Conservation (phyloP, 306 rosid genomes). For the Macrotyloma uniflorum region DNA sequence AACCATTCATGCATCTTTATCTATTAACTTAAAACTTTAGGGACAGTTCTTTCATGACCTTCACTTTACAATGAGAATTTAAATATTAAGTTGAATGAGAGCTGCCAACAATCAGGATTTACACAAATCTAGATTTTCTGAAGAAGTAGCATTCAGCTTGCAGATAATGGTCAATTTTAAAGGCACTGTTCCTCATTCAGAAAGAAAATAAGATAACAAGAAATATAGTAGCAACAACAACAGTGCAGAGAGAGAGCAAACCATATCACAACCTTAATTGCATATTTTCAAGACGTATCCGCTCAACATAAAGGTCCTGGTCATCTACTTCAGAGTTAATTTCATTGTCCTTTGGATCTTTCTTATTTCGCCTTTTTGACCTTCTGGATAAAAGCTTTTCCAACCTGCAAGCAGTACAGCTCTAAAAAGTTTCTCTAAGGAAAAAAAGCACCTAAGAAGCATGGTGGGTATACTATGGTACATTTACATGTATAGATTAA, state of each 20-base stretch:
- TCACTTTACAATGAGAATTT: conserved; percentile 4
- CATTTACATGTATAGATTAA: conserved; percentile 28
- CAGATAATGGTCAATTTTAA: conserved; percentile 15
- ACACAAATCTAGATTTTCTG: conserved; percentile 25
- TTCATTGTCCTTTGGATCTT: conserved; percentile 55
- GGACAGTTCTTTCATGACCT: background rate
- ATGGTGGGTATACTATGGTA: background rate
- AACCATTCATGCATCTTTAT: background rate
- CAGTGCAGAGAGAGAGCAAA: background rate
- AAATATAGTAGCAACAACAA: conserved; percentile 2
- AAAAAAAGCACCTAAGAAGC: conserved; percentile 12
- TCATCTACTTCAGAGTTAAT: conserved; percentile 46
- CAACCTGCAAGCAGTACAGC: conserved; percentile 59
- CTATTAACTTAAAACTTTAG: background rate
- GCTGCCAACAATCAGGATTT: conserved; percentile 25
- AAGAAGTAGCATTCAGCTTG: conserved; percentile 30
- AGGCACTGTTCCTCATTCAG: conserved; percentile 12
- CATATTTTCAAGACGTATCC: conserved; percentile 87
- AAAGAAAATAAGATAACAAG: conserved; percentile 7
- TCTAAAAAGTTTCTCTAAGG: background rate
- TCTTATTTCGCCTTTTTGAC: conserved; percentile 48
- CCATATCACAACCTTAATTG: conserved; percentile 60
- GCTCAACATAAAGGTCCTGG: conserved; percentile 68
- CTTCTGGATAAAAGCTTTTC: conserved; percentile 62
- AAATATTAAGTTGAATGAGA: conserved; percentile 15